Conservation (phyloP, 306 rosid genomes). For the Inga leiocalycina region DNA sequence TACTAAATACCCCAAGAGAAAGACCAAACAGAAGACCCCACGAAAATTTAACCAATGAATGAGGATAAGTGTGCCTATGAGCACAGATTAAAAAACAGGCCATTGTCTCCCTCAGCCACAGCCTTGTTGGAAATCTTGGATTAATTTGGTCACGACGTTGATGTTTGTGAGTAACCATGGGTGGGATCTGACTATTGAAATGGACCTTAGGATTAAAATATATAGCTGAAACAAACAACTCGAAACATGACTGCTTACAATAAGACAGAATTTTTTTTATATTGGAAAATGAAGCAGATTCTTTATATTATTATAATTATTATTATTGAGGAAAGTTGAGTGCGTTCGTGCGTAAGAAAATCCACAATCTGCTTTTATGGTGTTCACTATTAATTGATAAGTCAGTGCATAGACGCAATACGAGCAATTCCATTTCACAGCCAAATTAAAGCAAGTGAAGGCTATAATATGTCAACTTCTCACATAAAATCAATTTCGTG, state of each 20-base stretch:
- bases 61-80: conserved; percentile 40
- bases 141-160: conserved; percentile 46
- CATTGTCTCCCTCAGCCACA: conserved; percentile 44
- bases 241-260: conserved; percentile 41
- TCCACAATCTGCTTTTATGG: conserved; percentile 40
- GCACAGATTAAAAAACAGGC: conserved; percentile 33
- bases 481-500: conserved; percentile 2
- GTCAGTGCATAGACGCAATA: conserved; percentile 65
- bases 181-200: conserved; percentile 80
- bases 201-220: conserved; percentile 31
- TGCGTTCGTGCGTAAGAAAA: conserved; percentile 57
- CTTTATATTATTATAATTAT: conserved; percentile 1
- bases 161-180: conserved; percentile 27
- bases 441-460: conserved; percentile 23
- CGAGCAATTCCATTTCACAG: conserved; percentile 78
- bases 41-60: conserved; percentile 43
- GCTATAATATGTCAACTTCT: conserved; percentile 7
- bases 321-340: conserved; percentile 18
- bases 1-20: conserved; percentile 11
- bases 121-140: conserved; percentile 24
- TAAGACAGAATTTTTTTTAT: conserved; percentile 23
- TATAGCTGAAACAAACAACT: not conserved
- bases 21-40: conserved; percentile 36
- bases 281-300: conserved; percentile 11
- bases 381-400: conserved; percentile 73